Evolutionary conservation across 257 asterid genomes (phyloP), one percentile per base, ranked within the genome.

Genomic region (Rehmannia glutinosa): DNA sequence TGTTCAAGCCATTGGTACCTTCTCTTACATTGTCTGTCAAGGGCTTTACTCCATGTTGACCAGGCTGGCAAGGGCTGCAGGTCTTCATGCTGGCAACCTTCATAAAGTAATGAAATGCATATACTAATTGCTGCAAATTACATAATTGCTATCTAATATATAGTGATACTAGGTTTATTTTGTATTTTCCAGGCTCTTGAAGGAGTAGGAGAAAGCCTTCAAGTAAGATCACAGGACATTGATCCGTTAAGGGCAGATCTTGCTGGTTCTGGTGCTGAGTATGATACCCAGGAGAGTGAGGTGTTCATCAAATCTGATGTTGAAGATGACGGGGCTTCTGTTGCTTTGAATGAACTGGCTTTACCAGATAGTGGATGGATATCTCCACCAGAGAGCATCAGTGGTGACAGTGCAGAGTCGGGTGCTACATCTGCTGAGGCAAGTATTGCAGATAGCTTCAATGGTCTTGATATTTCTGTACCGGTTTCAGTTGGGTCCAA

Each of bases 21-120:
- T 76, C 96, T 73, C 88, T 94, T 66, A 81, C 84, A 51, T 72
- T 61, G 36, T 86, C 96, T 30, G 91, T 86, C 66, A 72, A 79
- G 86, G 90, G 74, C 88, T 94, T 58, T 84, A 84, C 86, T 85
- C 96, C 10, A 62, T 85, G 83, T 62, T 91, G 82, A 91, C 83
- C 77, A 75, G 84, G 77, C 92, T 94, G 63, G 99, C 97, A 52
- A 86, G 83, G 80, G 82, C 99, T 62, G 96, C 99, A 17, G 75
- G 96, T 86, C 84, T 90, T 77, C 99, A 94, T 80, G 97, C 99
- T 15, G 99, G 99, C 69, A 94, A 94, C 80, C 97, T 94, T 73
- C 97, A 94, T 78, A 94, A 94, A 77, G 99, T 94, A 85, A 83
- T 53, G 68, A 73, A 54, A 55, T 46, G 13, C 16, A 30, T 53